Evolutionary conservation across 2,329 filamentous ascomycete genomes (phyloP), one percentile per base, ranked within the genome.

Genomic region (Claviceps humidiphila): DNA sequence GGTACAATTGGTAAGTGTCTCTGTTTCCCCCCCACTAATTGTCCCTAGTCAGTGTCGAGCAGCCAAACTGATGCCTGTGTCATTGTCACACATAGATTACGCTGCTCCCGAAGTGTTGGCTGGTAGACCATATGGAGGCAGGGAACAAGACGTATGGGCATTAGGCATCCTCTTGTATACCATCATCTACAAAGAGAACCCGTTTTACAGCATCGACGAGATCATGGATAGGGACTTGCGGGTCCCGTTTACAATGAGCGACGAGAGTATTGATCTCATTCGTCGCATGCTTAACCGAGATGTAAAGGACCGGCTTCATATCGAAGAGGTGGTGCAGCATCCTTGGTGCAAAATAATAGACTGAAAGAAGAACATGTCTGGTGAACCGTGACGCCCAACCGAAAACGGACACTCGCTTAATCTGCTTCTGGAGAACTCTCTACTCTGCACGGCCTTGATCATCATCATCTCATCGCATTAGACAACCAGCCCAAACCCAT

Each of bases 151-250:
- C 64, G 89, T 98, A 34, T 98, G 93, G 93, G 93, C 93, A 1
- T 77, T 98, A 16, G 93, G 93, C 24, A 97, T 98, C 62, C 78
- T 98, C 26, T 80, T 98, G 14, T 98, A 98, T 73, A 98, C 93
- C 30, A 96, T 98, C 63, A 86, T 97, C 63, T 98, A 98, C 77
- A 98, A 97, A 71, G 93, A 98, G 71, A 98, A 98, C 64, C 91
- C 93, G 0, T 98, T 96, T 68, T 97, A 97, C 76, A 94, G 87
- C 68, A 93, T 97, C 62, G 93, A 98, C 67, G 93, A 98, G 74
- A 98, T 98, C 63, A 94, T 97, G 80, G 93, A 98, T 66, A 90
- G 91, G 63, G 91, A 96, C 60, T 74, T 98, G 54, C 81, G 93
- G 47, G 84, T 98, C 30, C 93, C 93, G 0, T 96, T 87, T 66